These are phyloP conservation scores for Aspergillus heteromorphus DNA, from an alignment of 495 filamentous ascomycete species.

Conservation along the genomic window DNA sequence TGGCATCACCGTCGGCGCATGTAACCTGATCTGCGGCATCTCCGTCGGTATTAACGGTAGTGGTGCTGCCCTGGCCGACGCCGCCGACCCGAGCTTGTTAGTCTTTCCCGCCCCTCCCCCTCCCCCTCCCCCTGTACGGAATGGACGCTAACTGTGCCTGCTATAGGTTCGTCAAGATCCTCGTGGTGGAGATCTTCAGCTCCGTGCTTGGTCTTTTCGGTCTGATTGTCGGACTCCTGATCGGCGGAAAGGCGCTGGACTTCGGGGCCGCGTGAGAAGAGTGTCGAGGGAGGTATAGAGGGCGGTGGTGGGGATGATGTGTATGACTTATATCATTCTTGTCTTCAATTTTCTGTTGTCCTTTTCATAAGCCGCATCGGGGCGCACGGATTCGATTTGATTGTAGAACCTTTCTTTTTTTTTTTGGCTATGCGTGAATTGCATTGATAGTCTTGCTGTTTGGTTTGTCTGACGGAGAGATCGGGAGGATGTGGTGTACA, in stretches of 20 bases:
- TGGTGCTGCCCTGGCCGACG: conserved; percentile 93
- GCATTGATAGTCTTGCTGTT: conserved; percentile 23
- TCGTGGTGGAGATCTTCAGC: conserved; percentile 99
- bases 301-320: conserved; percentile 11
- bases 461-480: conserved; percentile 20
- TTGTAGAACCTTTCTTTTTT: conserved; percentile 27
- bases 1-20: conserved; percentile 86
- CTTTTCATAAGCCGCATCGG: conserved; percentile 39
- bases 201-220: conserved; percentile 97
- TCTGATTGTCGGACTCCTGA: conserved; percentile 85
- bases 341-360: conserved; percentile 16
- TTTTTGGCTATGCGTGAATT: conserved; percentile 26
- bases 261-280: conserved; percentile 51
- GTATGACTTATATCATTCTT: conserved; percentile 23
- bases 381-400: conserved; percentile 38
- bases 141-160: conserved; percentile 15
- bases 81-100: conserved; percentile 85
- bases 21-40: conserved; percentile 93
- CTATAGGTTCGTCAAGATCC: conserved; percentile 90
- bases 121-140: background rate
- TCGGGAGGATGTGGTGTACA: conserved; percentile 20
- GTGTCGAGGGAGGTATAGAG: background rate
- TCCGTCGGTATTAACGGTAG: conserved; percentile 97
- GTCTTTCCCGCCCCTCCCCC: conserved; percentile 31
- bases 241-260: conserved; percentile 73